Base-by-base conservation (phyloP, 192 early-diverging fungal species). In the Coemansia sp. region DNA sequence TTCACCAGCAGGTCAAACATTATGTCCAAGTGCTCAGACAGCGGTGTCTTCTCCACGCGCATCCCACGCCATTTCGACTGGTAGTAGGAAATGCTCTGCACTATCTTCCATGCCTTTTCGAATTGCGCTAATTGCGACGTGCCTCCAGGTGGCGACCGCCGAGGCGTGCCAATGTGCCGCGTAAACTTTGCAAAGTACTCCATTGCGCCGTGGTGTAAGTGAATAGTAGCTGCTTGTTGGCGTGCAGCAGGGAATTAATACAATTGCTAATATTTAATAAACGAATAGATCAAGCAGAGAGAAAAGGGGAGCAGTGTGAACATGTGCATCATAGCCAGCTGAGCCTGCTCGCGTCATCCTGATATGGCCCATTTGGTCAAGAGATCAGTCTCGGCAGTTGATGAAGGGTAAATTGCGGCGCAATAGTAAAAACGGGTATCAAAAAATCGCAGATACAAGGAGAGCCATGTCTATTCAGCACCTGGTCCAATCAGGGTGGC, bases 1-100 rank as follows among this genome's bases (percentile, higher is more conserved):
- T 94, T 91, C 5, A 94, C 89, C 14, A 97, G 81, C 55, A 95
- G 76, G 71, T 94, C 91, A 5, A 94, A 87, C 89, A 97, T 95
- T 34, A 82, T 76, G 59, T 88, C 85, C 53, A 97, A 83, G 36
- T 87, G 83, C 20, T 54, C 51, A 34, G 90, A 87, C 77, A 97
- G 90, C 49, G 89, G 88, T 14, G 92, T 97, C 49, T 90, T 86
- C 17, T 83, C 76, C 11, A 93, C 86, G 34, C 78, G 62, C 19
- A 52, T 69, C 19, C 57, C 75, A 5, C 65, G 75, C 66, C 68
- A 68, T 61, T 75, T 78, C 31, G 72, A 68, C 61, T 83, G 81
- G 60, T 74, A 74, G 61, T 66, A 68, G 57, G 56, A 72, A 36
- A 64, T 65, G 66, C 64, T 78, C 71, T 78, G 78, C 40, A 60